phyloP scores from a whole-genome alignment of 1,139 yeast species.

The Kluyveromyces sp. region DNA sequence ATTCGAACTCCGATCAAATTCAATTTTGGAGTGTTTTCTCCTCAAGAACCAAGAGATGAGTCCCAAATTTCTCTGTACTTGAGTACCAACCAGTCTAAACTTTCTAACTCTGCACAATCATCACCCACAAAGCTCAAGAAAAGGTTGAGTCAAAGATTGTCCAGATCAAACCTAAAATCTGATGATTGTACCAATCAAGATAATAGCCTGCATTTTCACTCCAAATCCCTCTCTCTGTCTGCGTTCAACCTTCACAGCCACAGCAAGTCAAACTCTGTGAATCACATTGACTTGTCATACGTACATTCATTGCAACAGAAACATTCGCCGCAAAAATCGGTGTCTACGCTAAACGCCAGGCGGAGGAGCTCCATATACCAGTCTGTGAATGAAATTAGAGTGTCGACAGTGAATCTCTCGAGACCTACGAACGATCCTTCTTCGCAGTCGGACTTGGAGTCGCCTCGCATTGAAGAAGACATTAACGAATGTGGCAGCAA shows the following conservation, averaged over 20 bases:
- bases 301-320: constrained; percentile 26
- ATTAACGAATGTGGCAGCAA: neutral
- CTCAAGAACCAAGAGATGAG: constrained; percentile 10
- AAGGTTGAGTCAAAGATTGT: constrained; percentile 26
- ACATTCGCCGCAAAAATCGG: constrained; percentile 25
- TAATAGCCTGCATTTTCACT: constrained; percentile 14
- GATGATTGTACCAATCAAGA: constrained; percentile 10
- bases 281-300: constrained; percentile 29
- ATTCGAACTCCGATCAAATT: constrained; percentile 1
- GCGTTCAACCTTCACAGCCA: neutral
- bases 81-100: constrained; percentile 1
- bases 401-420: neutral
- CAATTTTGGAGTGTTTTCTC: neutral
- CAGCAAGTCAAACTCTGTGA: constrained; percentile 3
- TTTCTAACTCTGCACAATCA: constrained; percentile 18
- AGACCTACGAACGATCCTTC: neutral
- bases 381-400: neutral
- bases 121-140: constrained; percentile 29
- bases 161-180: constrained; percentile 26
- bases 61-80: constrained; percentile 15
- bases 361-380: constrained; percentile 17
- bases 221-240: constrained; percentile 4
- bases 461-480: neutral
- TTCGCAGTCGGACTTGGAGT: neutral
- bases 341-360: constrained; percentile 13